Evolutionary conservation across 495 filamentous ascomycete genomes (phyloP).

Genomic region (Tuber umbilicatum): DNA sequence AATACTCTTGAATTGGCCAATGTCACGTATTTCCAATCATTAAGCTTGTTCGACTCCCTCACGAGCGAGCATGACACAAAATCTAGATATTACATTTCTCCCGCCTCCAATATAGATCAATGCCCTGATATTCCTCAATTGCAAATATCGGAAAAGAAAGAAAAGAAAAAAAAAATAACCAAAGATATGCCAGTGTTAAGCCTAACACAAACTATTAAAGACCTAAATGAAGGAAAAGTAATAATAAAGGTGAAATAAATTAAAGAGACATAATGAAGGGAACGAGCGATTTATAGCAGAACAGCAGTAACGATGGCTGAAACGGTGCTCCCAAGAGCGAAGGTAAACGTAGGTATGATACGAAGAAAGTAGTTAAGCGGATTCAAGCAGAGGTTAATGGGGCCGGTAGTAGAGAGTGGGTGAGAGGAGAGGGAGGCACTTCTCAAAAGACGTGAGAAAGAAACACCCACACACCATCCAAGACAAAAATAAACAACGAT

Average conservation of each 20-base stretch:
- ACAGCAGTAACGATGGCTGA: not conserved
- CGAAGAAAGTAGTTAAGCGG: not conserved
- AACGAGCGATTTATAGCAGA: not conserved
- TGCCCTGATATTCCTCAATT: not conserved
- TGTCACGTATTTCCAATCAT: not conserved
- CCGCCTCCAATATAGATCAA: not conserved
- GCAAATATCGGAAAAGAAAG: not conserved
- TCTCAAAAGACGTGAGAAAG: not conserved
- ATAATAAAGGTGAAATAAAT: not conserved
- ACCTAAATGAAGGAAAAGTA: not conserved
- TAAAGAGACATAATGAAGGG: not conserved
- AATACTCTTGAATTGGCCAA: not conserved
- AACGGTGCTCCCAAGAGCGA: not conserved
- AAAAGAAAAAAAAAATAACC: not conserved
- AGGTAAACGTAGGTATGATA: not conserved
- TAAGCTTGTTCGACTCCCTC: not conserved
- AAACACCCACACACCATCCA: not conserved
- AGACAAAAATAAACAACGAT: constrained; percentile 8
- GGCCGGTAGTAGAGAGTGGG: not conserved
- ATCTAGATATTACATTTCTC: not conserved
- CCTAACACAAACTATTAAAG: not conserved
- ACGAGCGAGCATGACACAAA: not conserved
- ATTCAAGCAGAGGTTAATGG: not conserved
- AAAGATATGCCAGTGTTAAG: not conserved
- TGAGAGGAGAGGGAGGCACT: not conserved